Percentiles rank a stretch among this genome's conserved stretches.
phyloP scores from a whole-genome alignment of 2,329 filamentous ascomycete genomes.

The Aspergillus viridinutans region DNA sequence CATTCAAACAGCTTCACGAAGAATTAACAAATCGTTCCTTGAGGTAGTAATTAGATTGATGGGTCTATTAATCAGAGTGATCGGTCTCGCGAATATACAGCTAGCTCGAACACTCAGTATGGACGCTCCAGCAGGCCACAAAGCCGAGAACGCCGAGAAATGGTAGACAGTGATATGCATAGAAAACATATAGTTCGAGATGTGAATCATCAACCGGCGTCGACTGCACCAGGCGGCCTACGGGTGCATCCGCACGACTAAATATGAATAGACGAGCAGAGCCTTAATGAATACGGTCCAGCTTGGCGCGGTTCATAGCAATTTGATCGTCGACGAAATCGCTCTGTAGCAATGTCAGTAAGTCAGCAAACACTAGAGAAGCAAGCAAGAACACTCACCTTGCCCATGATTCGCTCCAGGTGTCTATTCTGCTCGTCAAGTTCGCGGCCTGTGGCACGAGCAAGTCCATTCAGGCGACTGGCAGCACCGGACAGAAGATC shows the following conservation, averaged over 20 bases:
- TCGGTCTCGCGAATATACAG: neutral
- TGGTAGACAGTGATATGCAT: conserved; percentile 13
- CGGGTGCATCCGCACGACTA: conserved; percentile 8
- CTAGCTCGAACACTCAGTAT: neutral
- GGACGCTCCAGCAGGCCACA: conserved; percentile 1
- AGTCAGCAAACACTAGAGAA: neutral
- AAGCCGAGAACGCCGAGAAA: conserved; percentile 21
- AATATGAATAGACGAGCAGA: neutral
- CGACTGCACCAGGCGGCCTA: conserved; percentile 30
- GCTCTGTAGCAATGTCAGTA: conserved; percentile 52
- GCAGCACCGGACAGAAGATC: conserved; percentile 59
- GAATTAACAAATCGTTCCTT: neutral
- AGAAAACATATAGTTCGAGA: conserved; percentile 7
- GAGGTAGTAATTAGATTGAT: conserved; percentile 8
- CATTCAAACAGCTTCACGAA: neutral
- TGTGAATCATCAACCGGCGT: conserved; percentile 10
- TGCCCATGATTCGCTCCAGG: conserved; percentile 71
- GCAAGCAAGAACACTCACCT: conserved; percentile 53
- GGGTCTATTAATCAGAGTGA: too few species aligned
- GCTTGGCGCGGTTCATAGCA: conserved; percentile 68
- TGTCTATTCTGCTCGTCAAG: conserved; percentile 72
- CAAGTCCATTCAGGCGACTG: conserved; percentile 67
- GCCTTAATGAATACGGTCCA: conserved; percentile 54
- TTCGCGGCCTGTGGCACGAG: conserved; percentile 69
- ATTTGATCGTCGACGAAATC: conserved; percentile 79